Percentiles rank a stretch among this genome's conserved stretches.
Evolutionary conservation across 2,329 filamentous ascomycete species (phyloP).

Genomic region (Penicillium sp.): DNA sequence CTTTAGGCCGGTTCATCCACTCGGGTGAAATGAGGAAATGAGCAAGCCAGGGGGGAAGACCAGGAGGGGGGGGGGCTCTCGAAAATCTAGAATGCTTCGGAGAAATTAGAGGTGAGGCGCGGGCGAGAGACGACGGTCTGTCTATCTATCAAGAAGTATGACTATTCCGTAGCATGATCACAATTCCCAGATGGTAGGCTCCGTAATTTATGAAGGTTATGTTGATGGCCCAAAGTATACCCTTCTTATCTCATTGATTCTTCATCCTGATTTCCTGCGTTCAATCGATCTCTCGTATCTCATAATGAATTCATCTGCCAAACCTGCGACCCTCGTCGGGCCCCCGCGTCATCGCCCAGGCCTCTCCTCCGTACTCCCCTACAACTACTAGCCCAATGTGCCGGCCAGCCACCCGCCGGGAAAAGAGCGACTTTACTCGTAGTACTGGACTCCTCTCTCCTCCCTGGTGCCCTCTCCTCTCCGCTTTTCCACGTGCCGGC

Average conservation of each 20-base stretch:
- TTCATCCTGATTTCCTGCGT: not conserved
- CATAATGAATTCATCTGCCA: not conserved
- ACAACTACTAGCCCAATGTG: too few species aligned
- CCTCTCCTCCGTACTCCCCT: too few species aligned
- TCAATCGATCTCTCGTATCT: not conserved
- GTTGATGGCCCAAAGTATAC: too few species aligned
- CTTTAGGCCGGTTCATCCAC: conserved; percentile 2
- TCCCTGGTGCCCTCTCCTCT: conserved; percentile 15
- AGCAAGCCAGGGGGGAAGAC: not conserved
- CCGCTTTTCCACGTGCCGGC: conserved; percentile 22
- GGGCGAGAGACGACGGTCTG: not conserved
- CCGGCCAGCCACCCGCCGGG: conserved; percentile 4
- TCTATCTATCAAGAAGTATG: not conserved
- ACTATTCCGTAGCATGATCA: not conserved
- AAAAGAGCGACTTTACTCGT: too few species aligned
- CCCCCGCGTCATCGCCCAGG: conserved; percentile 14
- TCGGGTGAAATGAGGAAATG: conserved; percentile 7
- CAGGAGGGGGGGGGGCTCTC: not conserved
- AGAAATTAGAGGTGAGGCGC: not conserved
- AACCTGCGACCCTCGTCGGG: conserved; percentile 3
- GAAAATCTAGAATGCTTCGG: conserved; percentile 6
- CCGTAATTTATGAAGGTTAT: too few species aligned
- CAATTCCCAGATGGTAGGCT: not conserved
- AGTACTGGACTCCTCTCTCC: too few species aligned
- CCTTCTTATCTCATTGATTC: not conserved